phyloP scores from a whole-genome alignment of 495 filamentous ascomycete genomes.

The Annulohypoxylon maeteangense region DNA sequence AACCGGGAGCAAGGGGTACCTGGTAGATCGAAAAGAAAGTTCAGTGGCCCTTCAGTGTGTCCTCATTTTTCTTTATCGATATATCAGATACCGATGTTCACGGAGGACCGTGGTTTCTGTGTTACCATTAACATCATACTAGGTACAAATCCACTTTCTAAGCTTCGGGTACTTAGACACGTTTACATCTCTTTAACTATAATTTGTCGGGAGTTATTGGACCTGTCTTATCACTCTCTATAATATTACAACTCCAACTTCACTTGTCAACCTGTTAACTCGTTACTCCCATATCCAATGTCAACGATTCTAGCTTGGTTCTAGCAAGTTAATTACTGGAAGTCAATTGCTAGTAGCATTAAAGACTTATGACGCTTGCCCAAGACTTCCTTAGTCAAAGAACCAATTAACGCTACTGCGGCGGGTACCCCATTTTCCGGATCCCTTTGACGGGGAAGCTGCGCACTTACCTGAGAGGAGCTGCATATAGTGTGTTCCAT shows the following conservation, averaged over 20 bases:
- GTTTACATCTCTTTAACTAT: not conserved
- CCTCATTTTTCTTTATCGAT: constrained; percentile 37
- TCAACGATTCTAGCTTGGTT: constrained; percentile 1
- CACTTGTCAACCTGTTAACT: not conserved
- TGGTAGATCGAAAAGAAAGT: constrained; percentile 1
- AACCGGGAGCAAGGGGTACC: not conserved
- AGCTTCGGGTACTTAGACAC: not conserved
- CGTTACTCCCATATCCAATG: constrained; percentile 2
- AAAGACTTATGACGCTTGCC: constrained; percentile 22
- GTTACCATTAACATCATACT: constrained; percentile 11
- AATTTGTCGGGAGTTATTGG: not conserved
- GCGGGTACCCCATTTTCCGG: constrained; percentile 21
- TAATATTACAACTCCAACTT: not conserved
- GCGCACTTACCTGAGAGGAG: not conserved
- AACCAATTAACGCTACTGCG: constrained; percentile 26
- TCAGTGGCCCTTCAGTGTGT: constrained; percentile 7
- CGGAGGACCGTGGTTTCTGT: constrained; percentile 4
- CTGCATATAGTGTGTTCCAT: constrained; percentile 15
- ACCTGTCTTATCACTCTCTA: not conserved
- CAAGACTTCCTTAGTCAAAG: constrained; percentile 13
- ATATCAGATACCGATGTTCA: constrained; percentile 8
- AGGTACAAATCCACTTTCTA: not conserved
- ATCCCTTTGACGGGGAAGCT: constrained; percentile 24
- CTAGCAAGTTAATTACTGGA: not conserved
- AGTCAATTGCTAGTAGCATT: not conserved